Evolutionary conservation across 805 yeast genomes (phyloP), one percentile per base, ranked within the genome.

Genomic region (Metschnikowia noctiluminum): DNA sequence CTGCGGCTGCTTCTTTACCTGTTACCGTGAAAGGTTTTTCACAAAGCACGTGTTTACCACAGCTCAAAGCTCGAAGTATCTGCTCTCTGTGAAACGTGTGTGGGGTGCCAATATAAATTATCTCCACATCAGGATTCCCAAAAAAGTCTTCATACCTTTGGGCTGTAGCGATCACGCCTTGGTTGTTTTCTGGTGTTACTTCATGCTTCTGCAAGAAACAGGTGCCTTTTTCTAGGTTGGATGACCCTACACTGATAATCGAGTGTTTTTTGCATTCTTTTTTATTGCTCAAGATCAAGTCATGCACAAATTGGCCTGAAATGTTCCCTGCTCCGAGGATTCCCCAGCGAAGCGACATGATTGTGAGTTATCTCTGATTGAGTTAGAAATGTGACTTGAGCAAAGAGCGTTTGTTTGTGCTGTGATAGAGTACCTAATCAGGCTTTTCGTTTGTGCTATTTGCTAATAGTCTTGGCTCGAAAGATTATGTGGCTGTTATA

Each of bases 21-120:
- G 78, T 79, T 43, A 80, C 70, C 2, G 81, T 73, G 54, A 79
- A 64, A 7, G 84, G 81, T 59, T 80, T 80, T 51, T 80, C 85
- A 56, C 81, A 76, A 41, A 80, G 63, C 16, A 79, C 81, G 58
- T 78, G 77, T 51, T 77, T 75, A 21, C 73, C 78, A 39, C 71
- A 65, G 15, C 66, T 59, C 45, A 80, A 62, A 8, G 80, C 77
- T 40, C 61, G 53, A 44, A 70, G 58, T 7, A 73, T 74, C 50
- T 73, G 76, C 38, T 74, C 76, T 45, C 73, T 69, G 60, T 80
- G 85, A 56, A 70, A 65, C 13, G 71, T 63, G 63, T 80, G 84
- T 3, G 84, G 84, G 9, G 81, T 69, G 2, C 82, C 84, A 35
- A 80, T 65, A 55, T 80, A 80, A 36, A 80, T 69, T n/a, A 74